Conservation (phyloP, 805 yeast species). For the Lachancea cidri region DNA sequence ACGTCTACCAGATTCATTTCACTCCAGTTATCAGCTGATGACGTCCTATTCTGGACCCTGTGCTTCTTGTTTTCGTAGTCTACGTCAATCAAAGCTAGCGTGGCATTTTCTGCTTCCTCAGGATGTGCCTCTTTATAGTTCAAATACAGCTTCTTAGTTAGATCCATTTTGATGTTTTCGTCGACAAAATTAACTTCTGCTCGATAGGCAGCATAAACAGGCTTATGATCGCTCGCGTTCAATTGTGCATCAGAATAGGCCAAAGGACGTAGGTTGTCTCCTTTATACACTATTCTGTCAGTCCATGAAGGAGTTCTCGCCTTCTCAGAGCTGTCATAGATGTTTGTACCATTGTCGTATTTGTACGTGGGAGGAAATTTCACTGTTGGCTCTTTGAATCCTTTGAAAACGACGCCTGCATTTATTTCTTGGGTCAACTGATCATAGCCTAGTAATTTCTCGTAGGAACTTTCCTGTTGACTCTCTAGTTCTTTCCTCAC, state of each 20-base stretch:
- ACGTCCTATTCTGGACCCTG: background rate
- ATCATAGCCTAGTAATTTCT: constrained; percentile 58
- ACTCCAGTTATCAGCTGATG: constrained; percentile 4
- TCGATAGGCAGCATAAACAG: constrained; percentile 77
- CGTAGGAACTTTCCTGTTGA: constrained; percentile 36
- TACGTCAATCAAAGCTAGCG: constrained; percentile 16
- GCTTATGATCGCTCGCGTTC: constrained; percentile 81
- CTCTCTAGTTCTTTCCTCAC: constrained; percentile 52
- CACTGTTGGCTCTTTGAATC: constrained; percentile 71
- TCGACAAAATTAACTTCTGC: constrained; percentile 66
- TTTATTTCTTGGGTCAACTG: constrained; percentile 76
- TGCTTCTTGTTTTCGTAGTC: constrained; percentile 10
- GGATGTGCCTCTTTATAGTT: constrained; percentile 42
- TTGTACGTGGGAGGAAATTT: constrained; percentile 88
- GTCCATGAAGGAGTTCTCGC: constrained; percentile 96
- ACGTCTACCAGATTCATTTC: constrained; percentile 14
- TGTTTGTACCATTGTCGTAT: constrained; percentile 75
- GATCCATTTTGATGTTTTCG: constrained; percentile 48
- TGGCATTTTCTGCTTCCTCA: constrained; percentile 21
- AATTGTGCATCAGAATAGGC: constrained; percentile 66
- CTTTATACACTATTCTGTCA: constrained; percentile 72
- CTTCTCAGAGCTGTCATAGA: constrained; percentile 86
- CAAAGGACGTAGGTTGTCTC: constrained; percentile 52
- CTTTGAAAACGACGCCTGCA: constrained; percentile 64
- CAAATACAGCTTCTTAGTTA: constrained; percentile 56